Base-by-base conservation (phyloP, 1,284 basidiomycete genomes). In the Tilletia indica region DNA sequence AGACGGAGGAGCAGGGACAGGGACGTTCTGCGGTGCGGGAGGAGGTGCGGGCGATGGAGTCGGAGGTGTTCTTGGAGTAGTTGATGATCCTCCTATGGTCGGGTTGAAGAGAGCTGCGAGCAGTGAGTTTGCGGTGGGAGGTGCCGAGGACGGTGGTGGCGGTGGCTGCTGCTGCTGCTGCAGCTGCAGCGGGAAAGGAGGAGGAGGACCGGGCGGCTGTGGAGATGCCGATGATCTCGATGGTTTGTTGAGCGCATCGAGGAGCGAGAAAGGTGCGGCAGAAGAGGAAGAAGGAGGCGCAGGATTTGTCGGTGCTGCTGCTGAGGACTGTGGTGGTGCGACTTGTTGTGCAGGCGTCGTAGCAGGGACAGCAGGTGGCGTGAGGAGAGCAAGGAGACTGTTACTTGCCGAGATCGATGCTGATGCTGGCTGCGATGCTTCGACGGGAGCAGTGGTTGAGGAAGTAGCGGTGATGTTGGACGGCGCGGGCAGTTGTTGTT, bases 341-440 rank as follows among this genome's bases (percentile, higher is more conserved):
- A 31, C 25, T 31, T 31, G 25, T 31, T 31, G 56, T 31, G 56
- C 56, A 31, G 56, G 25, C 14, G 21, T 31, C 25, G 25, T 58
- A 4, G 56, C 56, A 11, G 25, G 56, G 25, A 12, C 25, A 58
- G 56, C 56, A 12, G 56, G 56, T 31, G 56, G 56, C 14, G 56
- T 58, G 25, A 58, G 25, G 56, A 58, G 56, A 31, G 56, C 56
- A 14, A 58, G 56, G 2, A 58, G 56, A 58, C 56, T 58, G 56
- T 58, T 58, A 34, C 5, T 58, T 34, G 56, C 56, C 0, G 56
- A 58, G 21, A 58, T n/a, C 4, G 56, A 21, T 25, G 56, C 56
- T 58, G 56, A 45, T 1, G 42, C 9, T 45, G 42, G 42, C 42
- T 45, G 42, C 3, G 42, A 8, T 45, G 42, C 42, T 45, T 8